phyloP scores from a whole-genome alignment of 1,284 basidiomycete species.

The Pseudozyma hubeiensis region DNA sequence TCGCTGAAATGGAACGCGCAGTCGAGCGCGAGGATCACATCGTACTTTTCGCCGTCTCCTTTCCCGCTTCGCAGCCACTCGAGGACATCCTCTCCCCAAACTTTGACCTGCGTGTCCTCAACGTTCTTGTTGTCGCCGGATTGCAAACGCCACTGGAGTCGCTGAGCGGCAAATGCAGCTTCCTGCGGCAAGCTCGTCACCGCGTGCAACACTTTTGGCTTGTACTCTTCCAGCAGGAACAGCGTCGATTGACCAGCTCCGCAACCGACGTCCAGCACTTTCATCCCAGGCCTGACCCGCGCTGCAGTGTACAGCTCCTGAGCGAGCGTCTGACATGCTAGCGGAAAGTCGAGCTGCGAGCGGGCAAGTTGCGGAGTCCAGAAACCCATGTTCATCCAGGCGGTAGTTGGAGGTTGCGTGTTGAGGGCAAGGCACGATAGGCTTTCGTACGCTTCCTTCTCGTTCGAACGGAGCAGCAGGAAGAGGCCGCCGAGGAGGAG shows the following conservation, averaged over 20 bases:
- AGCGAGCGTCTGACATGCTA: slow-evolving; percentile 53
- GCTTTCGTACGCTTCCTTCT: slow-evolving; percentile 25
- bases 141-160: slow-evolving; percentile 9
- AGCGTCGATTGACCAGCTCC: slow-evolving; percentile 65
- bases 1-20: slow-evolving; percentile 66
- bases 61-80: slow-evolving; percentile 32
- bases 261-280: slow-evolving; percentile 64
- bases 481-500: slow-evolving; percentile 12
- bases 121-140: not conserved
- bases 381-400: slow-evolving; percentile 64
- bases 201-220: slow-evolving; percentile 55
- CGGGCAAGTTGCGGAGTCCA: slow-evolving; percentile 38
- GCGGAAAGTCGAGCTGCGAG: slow-evolving; percentile 32
- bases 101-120: slow-evolving; percentile 15
- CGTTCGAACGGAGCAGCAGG: slow-evolving; percentile 5
- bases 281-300: slow-evolving; percentile 24
- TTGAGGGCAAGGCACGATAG: slow-evolving; percentile 44
- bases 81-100: slow-evolving; percentile 55
- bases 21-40: slow-evolving; percentile 64
- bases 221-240: slow-evolving; percentile 31
- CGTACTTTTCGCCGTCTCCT: slow-evolving; percentile 42
- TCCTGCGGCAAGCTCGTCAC: slow-evolving; percentile 58
- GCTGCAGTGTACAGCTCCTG: slow-evolving; percentile 46
- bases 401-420: slow-evolving; percentile 40
- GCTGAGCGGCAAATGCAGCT: slow-evolving; percentile 36